Base-by-base conservation (phyloP, 257 asterid genomes). In the Solanum stenotomum region DNA sequence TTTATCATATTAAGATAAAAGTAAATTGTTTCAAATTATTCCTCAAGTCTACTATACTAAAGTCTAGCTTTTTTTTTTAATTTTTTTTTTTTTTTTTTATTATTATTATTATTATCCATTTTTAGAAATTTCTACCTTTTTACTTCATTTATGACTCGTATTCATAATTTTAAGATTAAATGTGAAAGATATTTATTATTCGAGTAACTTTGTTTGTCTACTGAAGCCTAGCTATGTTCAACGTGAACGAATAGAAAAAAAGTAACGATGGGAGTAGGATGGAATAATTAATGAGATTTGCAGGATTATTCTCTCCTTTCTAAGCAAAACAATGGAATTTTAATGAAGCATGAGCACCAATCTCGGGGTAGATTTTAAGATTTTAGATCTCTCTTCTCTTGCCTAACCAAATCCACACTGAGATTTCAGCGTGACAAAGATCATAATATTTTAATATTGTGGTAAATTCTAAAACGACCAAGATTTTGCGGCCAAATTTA, bases 351-450 rank as follows among this genome's bases (percentile, higher is more conserved):
- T 90, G 88, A 89, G 92, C 93, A 91, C 88, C 89, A 88, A 85
- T 72, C 87, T 91, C 91, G 86, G 90, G 35, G 70, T 72, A 88
- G 90, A 89, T 85, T 88, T 78, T 82, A 70, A 40, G 22, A 35
- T 65, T 86, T 87, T 83, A 5, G 4, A 33, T 71, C 76, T 52
- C 34, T 65, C 14, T 84, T 31, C 34, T 65, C 15, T 84, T 33
- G 49, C 20, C 92, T 68, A 86, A 89, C 88, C 87, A 91, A 88
- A 92, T 91, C 92, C 84, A 86, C 75, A 70, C 16, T 6, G 16
- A 90, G 93, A 94, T 94, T 91, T 89, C 88, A 87, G 96, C 94
- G 90, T 91, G 93, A 87, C 68, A 88, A 75, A 56, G 22, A 68
- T 85, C 31, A 15, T 3, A 85, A 40, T 85, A 85, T 27, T 67